Evolutionary conservation across 305 asterid species (phyloP).

Genomic region (Rubia balearica): DNA sequence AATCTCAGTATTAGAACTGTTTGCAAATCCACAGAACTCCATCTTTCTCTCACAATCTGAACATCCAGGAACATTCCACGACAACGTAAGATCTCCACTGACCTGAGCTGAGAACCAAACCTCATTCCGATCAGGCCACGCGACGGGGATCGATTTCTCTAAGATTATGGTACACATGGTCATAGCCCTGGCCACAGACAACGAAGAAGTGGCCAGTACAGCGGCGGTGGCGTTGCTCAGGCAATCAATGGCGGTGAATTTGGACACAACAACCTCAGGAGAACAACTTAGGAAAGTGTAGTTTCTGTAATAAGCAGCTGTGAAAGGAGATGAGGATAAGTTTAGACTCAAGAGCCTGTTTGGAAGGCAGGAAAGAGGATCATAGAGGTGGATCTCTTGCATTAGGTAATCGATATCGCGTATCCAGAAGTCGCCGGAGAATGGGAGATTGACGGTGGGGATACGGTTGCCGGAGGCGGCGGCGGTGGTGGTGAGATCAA

Average conservation of each 20-base stretch:
- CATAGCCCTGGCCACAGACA: conserved; percentile 30
- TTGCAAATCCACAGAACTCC: conserved; percentile 25
- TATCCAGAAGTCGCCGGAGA: conserved; percentile 40
- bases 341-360: conserved; percentile 33
- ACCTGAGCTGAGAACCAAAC: conserved; percentile 29
- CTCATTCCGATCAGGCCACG: conserved; percentile 22
- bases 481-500: conserved; percentile 29
- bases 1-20: conserved; percentile 14
- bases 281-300: conserved; percentile 60
- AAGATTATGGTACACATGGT: conserved; percentile 26
- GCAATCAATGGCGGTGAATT: conserved; percentile 34
- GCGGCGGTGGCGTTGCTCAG: conserved; percentile 52
- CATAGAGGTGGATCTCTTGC: conserved; percentile 49
- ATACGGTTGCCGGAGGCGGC: neutral
- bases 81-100: conserved; percentile 26
- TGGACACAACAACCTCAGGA: conserved; percentile 14
- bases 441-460: conserved; percentile 32
- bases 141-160: conserved; percentile 29
- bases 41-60: conserved; percentile 34
- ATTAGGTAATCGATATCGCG: conserved; percentile 38
- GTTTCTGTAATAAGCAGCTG: conserved; percentile 20
- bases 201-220: conserved; percentile 39
- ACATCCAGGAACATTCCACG: conserved; percentile 54
- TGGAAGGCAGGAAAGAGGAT: conserved; percentile 48
- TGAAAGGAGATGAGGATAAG: conserved; percentile 48